These are phyloP conservation scores for Fraxinus baroniana DNA, from an alignment of 305 asterid species.

Conservation along the genomic window DNA sequence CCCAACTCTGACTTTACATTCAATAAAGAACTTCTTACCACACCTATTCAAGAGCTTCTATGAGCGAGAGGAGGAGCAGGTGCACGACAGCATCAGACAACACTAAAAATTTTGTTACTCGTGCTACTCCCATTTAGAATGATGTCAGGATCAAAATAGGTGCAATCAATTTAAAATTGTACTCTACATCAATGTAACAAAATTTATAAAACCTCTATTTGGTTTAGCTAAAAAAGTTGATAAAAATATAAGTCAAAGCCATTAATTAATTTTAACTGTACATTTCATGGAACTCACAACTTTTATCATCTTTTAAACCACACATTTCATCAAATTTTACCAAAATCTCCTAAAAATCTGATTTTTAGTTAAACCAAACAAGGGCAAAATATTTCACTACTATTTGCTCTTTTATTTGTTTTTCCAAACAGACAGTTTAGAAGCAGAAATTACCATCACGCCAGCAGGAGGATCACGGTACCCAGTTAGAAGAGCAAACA, in stretches of 20 bases:
- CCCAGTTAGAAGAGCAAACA: conserved; percentile 78
- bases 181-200: not conserved
- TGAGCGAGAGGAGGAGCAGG: not conserved
- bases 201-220: not conserved
- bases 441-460: conserved; percentile 48
- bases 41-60: not conserved
- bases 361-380: not conserved
- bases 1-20: not conserved
- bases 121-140: not conserved
- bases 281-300: not conserved
- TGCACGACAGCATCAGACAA: not conserved
- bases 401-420: not conserved
- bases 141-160: not conserved
- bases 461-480: conserved; percentile 93
- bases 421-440: not conserved
- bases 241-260: not conserved
- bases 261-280: not conserved
- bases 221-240: not conserved
- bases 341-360: not conserved
- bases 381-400: not conserved
- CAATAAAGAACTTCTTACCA: not conserved
- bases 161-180: not conserved
- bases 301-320: not conserved
- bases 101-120: not conserved
- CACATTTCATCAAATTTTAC: not conserved